A percentile compares a stretch with the other conserved stretches of the same genome.
phyloP scores from a whole-genome alignment of 108 stramenopile genomes.

The Mediolabrus comicus region DNA sequence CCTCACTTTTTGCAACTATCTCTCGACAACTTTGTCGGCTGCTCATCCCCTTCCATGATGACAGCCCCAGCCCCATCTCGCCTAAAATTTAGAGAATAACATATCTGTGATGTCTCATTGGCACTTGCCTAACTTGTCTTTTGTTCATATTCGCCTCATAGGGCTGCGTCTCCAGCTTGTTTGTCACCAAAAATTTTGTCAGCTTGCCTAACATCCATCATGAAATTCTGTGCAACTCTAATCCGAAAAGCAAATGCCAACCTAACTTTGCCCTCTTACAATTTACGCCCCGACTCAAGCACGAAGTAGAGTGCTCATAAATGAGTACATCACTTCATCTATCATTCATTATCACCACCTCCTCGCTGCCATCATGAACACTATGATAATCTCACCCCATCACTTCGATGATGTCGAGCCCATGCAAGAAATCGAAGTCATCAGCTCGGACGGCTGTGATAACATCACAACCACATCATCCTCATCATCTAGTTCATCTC shows the following conservation, averaged over 20 bases:
- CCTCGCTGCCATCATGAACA: neutral
- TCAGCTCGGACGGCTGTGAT: conserved; percentile 21
- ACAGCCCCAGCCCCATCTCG: too few species aligned
- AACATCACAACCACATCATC: conserved; percentile 29
- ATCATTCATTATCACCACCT: neutral
- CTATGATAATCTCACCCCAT: neutral
- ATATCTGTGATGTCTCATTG: too few species aligned
- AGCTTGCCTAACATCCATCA: neutral
- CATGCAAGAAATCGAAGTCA: conserved; percentile 47
- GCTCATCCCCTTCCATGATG: too few species aligned
- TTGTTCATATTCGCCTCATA: too few species aligned
- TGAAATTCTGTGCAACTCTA: neutral
- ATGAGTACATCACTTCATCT: neutral
- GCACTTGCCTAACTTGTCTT: too few species aligned
- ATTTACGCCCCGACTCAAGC: neutral
- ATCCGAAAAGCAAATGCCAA: neutral
- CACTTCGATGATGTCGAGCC: neutral
- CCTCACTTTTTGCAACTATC: too few species aligned
- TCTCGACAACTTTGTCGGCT: too few species aligned
- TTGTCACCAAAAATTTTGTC: neutral
- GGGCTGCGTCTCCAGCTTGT: neutral
- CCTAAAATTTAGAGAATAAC: too few species aligned
- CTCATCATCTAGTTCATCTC: neutral
- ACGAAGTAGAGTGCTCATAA: neutral
- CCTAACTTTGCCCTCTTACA: neutral